A percentile compares a stretch with the other conserved stretches of the same genome.
Evolutionary conservation across 495 filamentous ascomycete species (phyloP).

Genomic region (Cenococcum geophilum): DNA sequence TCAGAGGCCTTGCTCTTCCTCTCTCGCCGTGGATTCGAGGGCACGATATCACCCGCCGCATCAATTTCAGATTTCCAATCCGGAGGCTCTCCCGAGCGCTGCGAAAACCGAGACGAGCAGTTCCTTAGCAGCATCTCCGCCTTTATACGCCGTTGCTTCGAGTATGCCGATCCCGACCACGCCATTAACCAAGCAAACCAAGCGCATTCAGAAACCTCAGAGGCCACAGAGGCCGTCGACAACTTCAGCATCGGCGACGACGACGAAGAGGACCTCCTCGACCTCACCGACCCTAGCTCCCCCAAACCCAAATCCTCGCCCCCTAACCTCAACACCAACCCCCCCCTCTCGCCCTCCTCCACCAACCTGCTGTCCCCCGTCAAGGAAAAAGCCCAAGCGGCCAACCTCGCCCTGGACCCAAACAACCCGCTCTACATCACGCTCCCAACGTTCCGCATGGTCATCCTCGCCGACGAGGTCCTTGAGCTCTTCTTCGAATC

Average conservation of each 20-base stretch:
- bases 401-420: constrained; percentile 87
- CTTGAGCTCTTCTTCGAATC: constrained; percentile 95
- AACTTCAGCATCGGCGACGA: constrained; percentile 76
- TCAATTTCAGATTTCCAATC: constrained; percentile 23
- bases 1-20: constrained; percentile 93
- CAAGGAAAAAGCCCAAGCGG: constrained; percentile 50
- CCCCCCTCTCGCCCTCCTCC: constrained; percentile 22
- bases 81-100: constrained; percentile 23
- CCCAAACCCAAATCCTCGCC: too few relatives aligned
- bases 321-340: constrained; percentile 16
- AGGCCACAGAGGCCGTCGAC: constrained; percentile 43
- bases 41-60: constrained; percentile 49
- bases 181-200: constrained; percentile 48
- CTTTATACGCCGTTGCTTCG: constrained; percentile 93
- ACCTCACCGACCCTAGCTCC: constrained; percentile 39
- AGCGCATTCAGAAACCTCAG: not conserved
- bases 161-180: constrained; percentile 94
- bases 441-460: constrained; percentile 97
- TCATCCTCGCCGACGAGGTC: constrained; percentile 89
- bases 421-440: constrained; percentile 91
- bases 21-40: constrained; percentile 77
- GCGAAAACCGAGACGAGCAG: constrained; percentile 59
- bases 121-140: constrained; percentile 88
- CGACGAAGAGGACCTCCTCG: constrained; percentile 64
- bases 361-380: constrained; percentile 24